Evolutionary conservation across 345 rosid species (phyloP).

Genomic region (Aethionema arabicum): DNA sequence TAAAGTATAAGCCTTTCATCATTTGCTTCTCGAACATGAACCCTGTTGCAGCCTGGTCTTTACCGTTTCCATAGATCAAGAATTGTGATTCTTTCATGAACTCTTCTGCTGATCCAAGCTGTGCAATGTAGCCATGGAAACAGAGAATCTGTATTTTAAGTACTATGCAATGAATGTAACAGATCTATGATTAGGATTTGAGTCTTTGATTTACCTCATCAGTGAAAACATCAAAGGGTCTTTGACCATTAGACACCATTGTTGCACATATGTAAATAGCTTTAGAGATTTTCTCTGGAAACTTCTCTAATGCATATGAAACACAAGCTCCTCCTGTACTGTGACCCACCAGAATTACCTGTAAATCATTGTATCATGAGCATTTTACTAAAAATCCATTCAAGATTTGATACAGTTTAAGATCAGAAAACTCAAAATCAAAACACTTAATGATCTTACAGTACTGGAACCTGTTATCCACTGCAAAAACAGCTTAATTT

Average conservation of each 20-base stretch:
- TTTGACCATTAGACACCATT: conserved; percentile 80
- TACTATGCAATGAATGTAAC: not conserved
- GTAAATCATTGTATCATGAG: conserved; percentile 21
- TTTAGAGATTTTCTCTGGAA: conserved; percentile 69
- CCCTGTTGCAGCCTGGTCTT: conserved; percentile 81
- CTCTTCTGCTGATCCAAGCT: conserved; percentile 92
- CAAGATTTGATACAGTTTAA: not conserved
- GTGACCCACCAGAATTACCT: conserved; percentile 90
- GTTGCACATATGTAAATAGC: conserved; percentile 81
- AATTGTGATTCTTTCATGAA: conserved; percentile 83
- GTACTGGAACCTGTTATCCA: not conserved
- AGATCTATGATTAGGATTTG: not conserved
- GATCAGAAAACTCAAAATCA: conserved; percentile 8
- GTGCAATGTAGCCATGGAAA: conserved; percentile 24
- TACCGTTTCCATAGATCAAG: conserved; percentile 79
- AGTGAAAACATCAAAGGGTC: conserved; percentile 86
- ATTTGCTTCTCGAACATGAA: conserved; percentile 88
- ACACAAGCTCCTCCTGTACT: conserved; percentile 83
- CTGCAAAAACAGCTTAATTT: not conserved
- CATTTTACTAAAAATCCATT: not conserved
- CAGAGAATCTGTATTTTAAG: not conserved
- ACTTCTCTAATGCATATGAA: conserved; percentile 79
- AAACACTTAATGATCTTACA: not conserved
- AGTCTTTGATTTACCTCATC: conserved; percentile 56
- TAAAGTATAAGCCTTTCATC: conserved; percentile 84